Evolutionary conservation across 495 filamentous ascomycete species (phyloP), one percentile per base, ranked within the genome.

Genomic region (Aspergillus panamensis): DNA sequence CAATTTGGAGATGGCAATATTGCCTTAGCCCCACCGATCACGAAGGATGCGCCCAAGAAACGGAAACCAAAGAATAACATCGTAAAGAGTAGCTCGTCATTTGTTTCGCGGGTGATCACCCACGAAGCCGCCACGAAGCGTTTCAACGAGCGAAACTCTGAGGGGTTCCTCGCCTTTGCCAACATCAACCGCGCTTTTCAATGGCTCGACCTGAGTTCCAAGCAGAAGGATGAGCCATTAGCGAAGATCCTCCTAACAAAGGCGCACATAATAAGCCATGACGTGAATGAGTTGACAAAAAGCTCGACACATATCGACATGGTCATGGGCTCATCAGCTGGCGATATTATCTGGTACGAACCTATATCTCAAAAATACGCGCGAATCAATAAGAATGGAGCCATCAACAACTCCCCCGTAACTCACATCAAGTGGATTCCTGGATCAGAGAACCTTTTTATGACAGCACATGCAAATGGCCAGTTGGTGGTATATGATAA

Each of bases 271-370:
- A 78, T 97, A 44, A 97, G 93, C 66, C 94, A 98, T 67, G 94
- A 97, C 73, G 83, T 96, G 21, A 97, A 97, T 66, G 75, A 82
- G 43, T 54, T 88, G 49, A 97, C 94, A 29, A 96, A 92, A 69
- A 86, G 82, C 43, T 55, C 81, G 9, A 83, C 77, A 16, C 93
- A 97, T 68, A 77, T 97, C 51, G 94, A 98, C 66, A 78, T 97
- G 21, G 85, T 96, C 56, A 91, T 97, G 85, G 94, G 94, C 6
- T 97, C 96, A 57, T 96, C 92, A 3, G 92, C 91, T 0, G 91
- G 91, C 21, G 94, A 98, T 66, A 94, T 97, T 48, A 92, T 98
- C 48, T 98, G 95, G 95, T 98, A 93, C 76, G 94, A 98, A 73
- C 92, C 94, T 12, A 90, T 96, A 66, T 92, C 91, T 17, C 92